Conservation (phyloP, 495 filamentous ascomycete species). For the Aspergillus sparsus region DNA sequence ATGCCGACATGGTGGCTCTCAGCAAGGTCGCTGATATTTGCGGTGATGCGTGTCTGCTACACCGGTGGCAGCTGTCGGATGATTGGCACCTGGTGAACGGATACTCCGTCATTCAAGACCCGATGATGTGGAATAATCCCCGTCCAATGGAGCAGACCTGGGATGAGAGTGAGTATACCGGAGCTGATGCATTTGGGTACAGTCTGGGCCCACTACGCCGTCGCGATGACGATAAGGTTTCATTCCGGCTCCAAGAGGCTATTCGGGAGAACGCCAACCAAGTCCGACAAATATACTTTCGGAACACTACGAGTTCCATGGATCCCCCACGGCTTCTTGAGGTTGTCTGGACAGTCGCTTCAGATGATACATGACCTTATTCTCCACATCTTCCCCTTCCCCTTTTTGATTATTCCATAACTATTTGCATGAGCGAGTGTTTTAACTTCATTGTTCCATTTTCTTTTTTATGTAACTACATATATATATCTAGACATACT, state of each 20-base stretch:
- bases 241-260: conserved; percentile 20
- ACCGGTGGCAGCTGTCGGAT: conserved; percentile 52
- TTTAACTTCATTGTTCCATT: too few relatives aligned
- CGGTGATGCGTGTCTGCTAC: conserved; percentile 56
- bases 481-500: too few relatives aligned
- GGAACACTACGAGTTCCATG: conserved; percentile 12
- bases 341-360: conserved; percentile 25
- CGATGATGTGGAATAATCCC: conserved; percentile 18
- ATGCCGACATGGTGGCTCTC: conserved; percentile 51
- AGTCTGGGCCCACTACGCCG: conserved; percentile 27
- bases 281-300: conserved; percentile 26
- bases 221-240: conserved; percentile 25
- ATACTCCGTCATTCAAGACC: conserved; percentile 25
- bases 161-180: conserved; percentile 25
- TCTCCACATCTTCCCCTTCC: not conserved
- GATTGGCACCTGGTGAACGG: conserved; percentile 31
- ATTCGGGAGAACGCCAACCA: conserved; percentile 11
- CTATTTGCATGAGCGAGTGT: not conserved
- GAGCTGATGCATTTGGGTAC: conserved; percentile 22
- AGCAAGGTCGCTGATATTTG: conserved; percentile 53
- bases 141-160: conserved; percentile 32
- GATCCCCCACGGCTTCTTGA: conserved; percentile 24
- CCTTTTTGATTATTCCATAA: not conserved
- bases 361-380: not conserved
- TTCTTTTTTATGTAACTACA: too few relatives aligned